A percentile compares a stretch with the other conserved stretches of the same genome.
Conservation (phyloP, 1,284 basidiomycete genomes). For the Moniliophthora roreri region DNA sequence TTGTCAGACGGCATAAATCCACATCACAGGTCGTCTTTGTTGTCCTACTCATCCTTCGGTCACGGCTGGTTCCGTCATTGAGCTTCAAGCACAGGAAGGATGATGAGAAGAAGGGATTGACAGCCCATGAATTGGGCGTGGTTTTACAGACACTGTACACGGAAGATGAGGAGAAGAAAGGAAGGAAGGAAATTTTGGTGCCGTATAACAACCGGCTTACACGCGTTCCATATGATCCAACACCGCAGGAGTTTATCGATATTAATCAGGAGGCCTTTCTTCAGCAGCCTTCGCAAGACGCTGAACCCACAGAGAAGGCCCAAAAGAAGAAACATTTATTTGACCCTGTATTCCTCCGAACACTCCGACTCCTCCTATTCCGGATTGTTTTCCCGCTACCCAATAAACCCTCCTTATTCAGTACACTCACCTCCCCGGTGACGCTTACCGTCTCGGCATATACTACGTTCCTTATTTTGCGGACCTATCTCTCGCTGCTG, state of each 20-base stretch:
- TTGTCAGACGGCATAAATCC: too few species aligned
- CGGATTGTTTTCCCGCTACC: constrained; percentile 76
- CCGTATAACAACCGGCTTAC: too few species aligned
- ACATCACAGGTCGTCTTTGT: too few species aligned
- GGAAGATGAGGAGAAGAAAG: too few species aligned
- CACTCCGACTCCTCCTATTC: constrained; percentile 73
- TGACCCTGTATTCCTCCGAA: constrained; percentile 78
- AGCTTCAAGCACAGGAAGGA: too few species aligned
- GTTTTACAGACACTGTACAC: too few species aligned
- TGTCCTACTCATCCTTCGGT: too few species aligned
- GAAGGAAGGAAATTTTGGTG: too few species aligned
- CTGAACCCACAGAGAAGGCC: neutral
- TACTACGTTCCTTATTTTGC: constrained; percentile 83
- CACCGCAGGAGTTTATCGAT: neutral
- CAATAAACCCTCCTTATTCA: constrained; percentile 43
- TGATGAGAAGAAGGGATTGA: too few species aligned
- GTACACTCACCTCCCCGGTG: constrained; percentile 43
- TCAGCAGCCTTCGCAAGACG: constrained; percentile 54
- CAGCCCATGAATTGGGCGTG: too few species aligned
- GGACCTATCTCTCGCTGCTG: constrained; percentile 85
- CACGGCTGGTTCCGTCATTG: too few species aligned
- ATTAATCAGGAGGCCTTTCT: constrained; percentile 37
- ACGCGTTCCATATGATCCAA: too few species aligned
- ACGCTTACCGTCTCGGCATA: constrained; percentile 77
- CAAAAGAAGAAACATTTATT: constrained; percentile 62